Conservation (phyloP, 177 flowering plant species). For the Vitis hybrid region DNA sequence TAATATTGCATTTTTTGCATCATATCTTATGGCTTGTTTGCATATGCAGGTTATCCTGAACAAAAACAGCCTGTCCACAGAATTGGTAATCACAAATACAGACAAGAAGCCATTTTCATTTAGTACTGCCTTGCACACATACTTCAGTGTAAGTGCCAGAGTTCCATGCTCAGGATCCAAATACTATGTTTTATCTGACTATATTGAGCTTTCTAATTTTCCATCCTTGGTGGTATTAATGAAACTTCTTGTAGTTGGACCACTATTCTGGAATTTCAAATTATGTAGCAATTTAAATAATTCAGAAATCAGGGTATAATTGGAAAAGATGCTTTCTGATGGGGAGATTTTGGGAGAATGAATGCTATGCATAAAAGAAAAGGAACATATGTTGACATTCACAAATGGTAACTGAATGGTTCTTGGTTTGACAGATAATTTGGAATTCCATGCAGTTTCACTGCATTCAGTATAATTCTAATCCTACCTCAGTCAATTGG, state of each 20-base stretch:
- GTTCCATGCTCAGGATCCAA: background rate
- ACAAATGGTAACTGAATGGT: too few relatives aligned
- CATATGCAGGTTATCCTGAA: conserved; percentile 75
- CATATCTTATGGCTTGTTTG: conserved; percentile 16
- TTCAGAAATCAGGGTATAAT: too few relatives aligned
- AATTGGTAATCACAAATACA: conserved; percentile 65
- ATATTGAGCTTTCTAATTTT: background rate
- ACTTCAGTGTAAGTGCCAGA: conserved; percentile 66
- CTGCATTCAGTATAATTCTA: too few relatives aligned
- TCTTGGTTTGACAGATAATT: too few relatives aligned
- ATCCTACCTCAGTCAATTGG: background rate
- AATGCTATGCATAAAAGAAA: too few relatives aligned
- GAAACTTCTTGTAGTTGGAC: background rate
- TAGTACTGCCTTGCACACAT: conserved; percentile 84
- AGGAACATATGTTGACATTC: too few relatives aligned
- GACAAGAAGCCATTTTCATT: conserved; percentile 79
- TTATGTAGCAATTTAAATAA: too few relatives aligned
- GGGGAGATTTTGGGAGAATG: too few relatives aligned
- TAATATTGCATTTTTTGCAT: background rate
- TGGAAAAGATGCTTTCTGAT: background rate
- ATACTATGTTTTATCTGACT: too few relatives aligned
- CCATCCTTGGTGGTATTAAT: background rate
- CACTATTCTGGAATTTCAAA: too few relatives aligned
- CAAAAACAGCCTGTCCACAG: conserved; percentile 74
- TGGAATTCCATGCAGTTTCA: too few relatives aligned